A percentile compares a stretch with the other conserved stretches of the same genome.
Conservation (phyloP, 2,329 filamentous ascomycete genomes). For the Rhynchosporium graminicola region DNA sequence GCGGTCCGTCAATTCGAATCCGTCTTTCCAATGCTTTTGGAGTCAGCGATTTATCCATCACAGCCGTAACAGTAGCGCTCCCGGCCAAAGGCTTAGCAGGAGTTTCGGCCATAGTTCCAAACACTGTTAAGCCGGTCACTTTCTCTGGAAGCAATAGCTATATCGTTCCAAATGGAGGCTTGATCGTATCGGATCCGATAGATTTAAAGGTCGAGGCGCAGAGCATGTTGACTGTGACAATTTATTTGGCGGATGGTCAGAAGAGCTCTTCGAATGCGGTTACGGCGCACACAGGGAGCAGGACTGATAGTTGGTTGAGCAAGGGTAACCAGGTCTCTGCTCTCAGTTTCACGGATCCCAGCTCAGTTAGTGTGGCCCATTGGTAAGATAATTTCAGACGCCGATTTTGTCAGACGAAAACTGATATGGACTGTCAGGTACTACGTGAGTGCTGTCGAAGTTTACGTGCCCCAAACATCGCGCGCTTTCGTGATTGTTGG, state of each 20-base stretch:
- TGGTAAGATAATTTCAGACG: slow-evolving; percentile 38
- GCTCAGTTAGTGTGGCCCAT: slow-evolving; percentile 41
- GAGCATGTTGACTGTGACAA: slow-evolving; percentile 56
- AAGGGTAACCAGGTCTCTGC: slow-evolving; percentile 57
- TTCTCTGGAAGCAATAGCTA: slow-evolving; percentile 57
- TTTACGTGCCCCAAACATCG: slow-evolving; percentile 48
- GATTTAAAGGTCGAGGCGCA: slow-evolving; percentile 53
- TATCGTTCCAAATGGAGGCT: slow-evolving; percentile 55
- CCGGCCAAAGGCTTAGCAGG: slow-evolving; percentile 56
- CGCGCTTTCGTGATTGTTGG: slow-evolving; percentile 57
- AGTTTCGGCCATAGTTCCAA: slow-evolving; percentile 51
- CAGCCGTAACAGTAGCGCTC: slow-evolving; percentile 57
- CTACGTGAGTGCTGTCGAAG: slow-evolving; percentile 62
- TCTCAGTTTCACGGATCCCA: slow-evolving; percentile 47
- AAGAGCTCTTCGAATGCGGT: slow-evolving; percentile 50
- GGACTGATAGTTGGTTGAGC: slow-evolving; percentile 62
- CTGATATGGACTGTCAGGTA: slow-evolving; percentile 47
- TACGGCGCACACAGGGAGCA: slow-evolving; percentile 65
- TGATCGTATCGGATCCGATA: slow-evolving; percentile 63
- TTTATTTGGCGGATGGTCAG: slow-evolving; percentile 61
- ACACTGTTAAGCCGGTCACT: slow-evolving; percentile 55
- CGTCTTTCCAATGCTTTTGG: slow-evolving; percentile 69
- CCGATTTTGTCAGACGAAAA: background rate
- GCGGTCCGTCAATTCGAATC: slow-evolving; percentile 57
- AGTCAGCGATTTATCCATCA: slow-evolving; percentile 58